phyloP scores from a whole-genome alignment of 106 monocot species.

The Vanilla planifolia region DNA sequence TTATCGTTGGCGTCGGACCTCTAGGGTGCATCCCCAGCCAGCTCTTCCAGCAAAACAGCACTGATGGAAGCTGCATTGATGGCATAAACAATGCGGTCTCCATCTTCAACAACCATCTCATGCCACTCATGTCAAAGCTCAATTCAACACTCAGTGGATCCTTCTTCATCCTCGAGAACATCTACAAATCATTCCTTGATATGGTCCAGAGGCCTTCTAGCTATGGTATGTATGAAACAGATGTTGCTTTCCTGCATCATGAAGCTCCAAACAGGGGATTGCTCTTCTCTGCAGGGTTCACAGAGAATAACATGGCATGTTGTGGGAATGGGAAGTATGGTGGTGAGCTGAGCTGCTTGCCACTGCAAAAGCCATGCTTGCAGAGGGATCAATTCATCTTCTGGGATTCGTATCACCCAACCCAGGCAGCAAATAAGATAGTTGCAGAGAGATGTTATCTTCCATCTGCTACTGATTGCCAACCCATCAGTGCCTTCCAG shows the following conservation, averaged over 20 bases:
- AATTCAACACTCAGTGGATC: constrained; percentile 36
- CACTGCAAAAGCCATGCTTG: constrained; percentile 43
- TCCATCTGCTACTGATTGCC: constrained; percentile 18
- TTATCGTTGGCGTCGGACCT: constrained; percentile 55
- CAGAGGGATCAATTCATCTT: constrained; percentile 42
- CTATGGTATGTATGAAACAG: constrained; percentile 52
- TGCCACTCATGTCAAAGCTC: constrained; percentile 22
- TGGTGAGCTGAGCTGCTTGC: constrained; percentile 51
- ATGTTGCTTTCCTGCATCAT: no score
- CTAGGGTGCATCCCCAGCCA: constrained; percentile 81
- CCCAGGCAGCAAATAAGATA: constrained; percentile 52
- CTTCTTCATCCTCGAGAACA: constrained; percentile 44
- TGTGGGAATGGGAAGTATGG: constrained; percentile 58
- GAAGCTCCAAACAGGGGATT: no score
- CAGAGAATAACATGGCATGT: constrained; percentile 38
- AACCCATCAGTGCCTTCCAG: constrained; percentile 29
- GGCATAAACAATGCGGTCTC: constrained; percentile 27
- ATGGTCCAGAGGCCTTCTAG: constrained; percentile 30
- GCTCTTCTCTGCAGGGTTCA: constrained; percentile 37
- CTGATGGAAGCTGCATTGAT: constrained; percentile 27
- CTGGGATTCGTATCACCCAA: constrained; percentile 78
- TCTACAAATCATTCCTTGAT: constrained; percentile 40
- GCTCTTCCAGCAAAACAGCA: constrained; percentile 45
- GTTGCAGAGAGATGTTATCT: constrained; percentile 38
- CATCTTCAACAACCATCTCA: constrained; percentile 32